Evolutionary conservation across 2,329 filamentous ascomycete genomes (phyloP).

Genomic region (Penicillium sp.): DNA sequence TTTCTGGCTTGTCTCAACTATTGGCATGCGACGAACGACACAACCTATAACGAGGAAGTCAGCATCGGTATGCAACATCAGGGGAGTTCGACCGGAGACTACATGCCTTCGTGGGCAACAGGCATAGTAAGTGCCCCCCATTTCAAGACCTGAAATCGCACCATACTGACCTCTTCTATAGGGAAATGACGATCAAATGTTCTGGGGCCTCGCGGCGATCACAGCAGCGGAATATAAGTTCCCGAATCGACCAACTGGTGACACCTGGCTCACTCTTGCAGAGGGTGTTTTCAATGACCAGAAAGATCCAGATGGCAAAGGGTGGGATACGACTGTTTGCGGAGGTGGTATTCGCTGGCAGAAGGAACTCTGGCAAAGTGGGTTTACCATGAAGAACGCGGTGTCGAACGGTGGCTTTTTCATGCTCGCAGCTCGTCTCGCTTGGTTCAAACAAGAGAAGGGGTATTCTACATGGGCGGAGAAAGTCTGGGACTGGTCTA

Average conservation of each 20-base stretch:
- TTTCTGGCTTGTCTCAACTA: constrained; percentile 69
- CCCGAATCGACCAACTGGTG: constrained; percentile 1
- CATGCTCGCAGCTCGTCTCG: constrained; percentile 72
- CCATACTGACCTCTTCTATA: neutral
- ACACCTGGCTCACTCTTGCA: constrained; percentile 4
- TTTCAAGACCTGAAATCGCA: constrained; percentile 50
- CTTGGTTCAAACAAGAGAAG: constrained; percentile 60
- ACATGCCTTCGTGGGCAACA: neutral
- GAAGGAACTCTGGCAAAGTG: constrained; percentile 48
- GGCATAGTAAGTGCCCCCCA: neutral
- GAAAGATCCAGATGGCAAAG: neutral
- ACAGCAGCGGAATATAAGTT: constrained; percentile 4
- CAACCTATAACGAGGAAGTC: constrained; percentile 59
- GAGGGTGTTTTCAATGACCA: constrained; percentile 1
- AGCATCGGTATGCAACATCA: constrained; percentile 39
- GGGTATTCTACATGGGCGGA: constrained; percentile 64
- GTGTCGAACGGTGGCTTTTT: constrained; percentile 78
- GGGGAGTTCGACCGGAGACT: constrained; percentile 1
- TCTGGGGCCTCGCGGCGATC: constrained; percentile 5
- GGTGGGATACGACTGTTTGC: constrained; percentile 1
- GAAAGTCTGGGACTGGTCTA: constrained; percentile 62
- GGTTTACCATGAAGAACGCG: constrained; percentile 78
- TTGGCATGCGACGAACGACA: constrained; percentile 65
- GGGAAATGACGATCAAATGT: constrained; percentile 10
- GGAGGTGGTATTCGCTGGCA: constrained; percentile 6